A percentile compares a stretch with the other conserved stretches of the same genome.
phyloP scores from a whole-genome alignment of 208 protist genomes.

The Leishmania gerbilli region DNA sequence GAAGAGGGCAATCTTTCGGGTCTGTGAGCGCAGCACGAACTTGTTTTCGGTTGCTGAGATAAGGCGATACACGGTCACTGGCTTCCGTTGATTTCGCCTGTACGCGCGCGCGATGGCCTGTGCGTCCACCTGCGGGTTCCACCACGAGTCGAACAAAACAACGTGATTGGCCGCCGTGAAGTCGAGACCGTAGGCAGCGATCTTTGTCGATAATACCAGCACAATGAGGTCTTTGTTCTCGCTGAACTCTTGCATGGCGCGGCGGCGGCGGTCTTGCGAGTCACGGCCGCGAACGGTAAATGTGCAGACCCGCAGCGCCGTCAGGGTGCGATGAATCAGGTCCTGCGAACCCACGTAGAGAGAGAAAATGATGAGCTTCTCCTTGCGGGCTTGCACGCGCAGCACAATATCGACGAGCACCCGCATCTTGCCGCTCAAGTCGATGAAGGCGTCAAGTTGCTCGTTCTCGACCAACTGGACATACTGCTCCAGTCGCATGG shows the following conservation, averaged over 20 bases:
- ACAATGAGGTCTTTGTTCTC: constrained; percentile 44
- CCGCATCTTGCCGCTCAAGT: constrained; percentile 77
- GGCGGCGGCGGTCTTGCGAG: constrained; percentile 52
- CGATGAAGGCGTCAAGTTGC: constrained; percentile 51
- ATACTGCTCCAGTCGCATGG: constrained; percentile 40
- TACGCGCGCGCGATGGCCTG: constrained; percentile 97
- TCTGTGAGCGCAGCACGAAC: constrained; percentile 62
- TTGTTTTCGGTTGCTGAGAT: constrained; percentile 60
- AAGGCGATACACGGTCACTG: constrained; percentile 97
- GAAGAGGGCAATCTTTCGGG: constrained; percentile 79
- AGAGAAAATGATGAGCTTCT: constrained; percentile 91
- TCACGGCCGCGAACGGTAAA: constrained; percentile 77
- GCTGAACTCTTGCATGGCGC: constrained; percentile 67
- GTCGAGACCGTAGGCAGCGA: constrained; percentile 98
- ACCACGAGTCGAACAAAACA: constrained; percentile 98
- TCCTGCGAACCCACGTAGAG: constrained; percentile 86
- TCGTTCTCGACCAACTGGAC: constrained; percentile 46
- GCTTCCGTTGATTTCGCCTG: constrained; percentile 97
- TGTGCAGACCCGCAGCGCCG: constrained; percentile 45
- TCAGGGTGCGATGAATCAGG: constrained; percentile 71
- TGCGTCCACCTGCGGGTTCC: constrained; percentile 98
- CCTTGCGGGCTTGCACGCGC: constrained; percentile 37
- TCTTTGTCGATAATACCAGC: constrained; percentile 96
- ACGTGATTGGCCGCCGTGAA: constrained; percentile 98
- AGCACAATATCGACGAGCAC: constrained; percentile 68